Base-by-base conservation (phyloP, 129 eudicot genomes). In the Calendula officinalis region DNA sequence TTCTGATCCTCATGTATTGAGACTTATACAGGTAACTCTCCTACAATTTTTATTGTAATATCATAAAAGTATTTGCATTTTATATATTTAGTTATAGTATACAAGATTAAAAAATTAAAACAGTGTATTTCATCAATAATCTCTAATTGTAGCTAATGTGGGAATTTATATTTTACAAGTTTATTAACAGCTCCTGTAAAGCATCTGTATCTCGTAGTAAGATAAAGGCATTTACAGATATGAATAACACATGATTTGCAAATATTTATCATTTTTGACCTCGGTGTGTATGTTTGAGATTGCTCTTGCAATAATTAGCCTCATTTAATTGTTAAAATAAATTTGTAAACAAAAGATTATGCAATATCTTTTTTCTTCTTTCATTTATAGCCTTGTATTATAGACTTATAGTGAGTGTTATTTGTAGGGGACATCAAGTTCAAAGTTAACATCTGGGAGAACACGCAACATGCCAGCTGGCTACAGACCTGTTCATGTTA, bases 401-500 rank as follows among this genome's bases (percentile, higher is more conserved):
- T 32, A 55, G 41, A 69, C 30, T n/a, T n/a, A n/a, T n/a, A n/a
- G n/a, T n/a, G n/a, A 14, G 13, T 77, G 58, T 33, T 67, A 59
- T 79, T 67, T 57, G 64, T 81, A 94, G 99, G 95, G 83, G 74
- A 39, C 79, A 55, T 83, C 96, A 22, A 68, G 63, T 50, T 60
- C 81, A 47, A 83, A 75, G 81, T 7, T 65, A 71, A 74, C 75
- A 39, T 64, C 78, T 70, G 72, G 66, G 72, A 82, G 80, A 68
- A 41, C 44, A 45, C 81, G 67, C 42, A 64, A 62, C 78, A 57
- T 78, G 75, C 88, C 89, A 37, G 71, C 36, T 77, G 95, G 92
- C 75, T 88, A 83, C 73, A 75, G 96, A 75, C 85, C 87, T 46
- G 95, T 94, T 8, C 83, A 76, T 69, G 90, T 94, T 64, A 78